Evolutionary conservation across 2,329 filamentous ascomycete genomes (phyloP), one percentile per base, ranked within the genome.

Genomic region (Penicillium sp.): DNA sequence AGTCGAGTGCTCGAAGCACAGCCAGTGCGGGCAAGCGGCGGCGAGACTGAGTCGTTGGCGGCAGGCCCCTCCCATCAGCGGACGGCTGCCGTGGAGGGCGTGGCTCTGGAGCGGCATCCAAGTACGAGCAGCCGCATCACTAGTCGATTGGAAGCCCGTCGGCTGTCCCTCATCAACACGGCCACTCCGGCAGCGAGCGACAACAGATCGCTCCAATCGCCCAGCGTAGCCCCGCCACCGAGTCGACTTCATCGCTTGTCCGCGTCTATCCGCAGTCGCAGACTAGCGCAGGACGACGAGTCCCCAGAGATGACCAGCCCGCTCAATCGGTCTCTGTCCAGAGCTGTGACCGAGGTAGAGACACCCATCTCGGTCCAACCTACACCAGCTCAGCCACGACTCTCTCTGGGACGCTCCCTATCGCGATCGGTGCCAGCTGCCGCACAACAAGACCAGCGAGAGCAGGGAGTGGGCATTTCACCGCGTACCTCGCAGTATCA

Each of bases 341-440:
- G 73, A 47, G 70, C 71, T 27, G 67, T 69, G 62, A 73, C 72
- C 1, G 73, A 75, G 28, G 58, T 68, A 35, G 59, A 61, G 24
- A 65, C 58, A 32, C 58, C 63, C 28, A 57, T 56, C n/a, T 51
- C 59, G 8, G 46, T 55, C 4, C 61, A 63, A 47, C 61, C 60
- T 9, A 58, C 60, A 5, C 57, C 65, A 6, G 60, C 65, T 2
- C 63, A 65, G 37, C 68, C 71, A 45, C 66, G 68, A 35, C 49
- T 61, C 27, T 62, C 63, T 12, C 62, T 63, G 40, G 60, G 59
- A 39, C 62, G 63, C 39, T 56, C 56, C 4, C 25, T 55, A 9
- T 57, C 61, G 43, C 61, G 59, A 27, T 58, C 61, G 24, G 51
- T 55, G 38, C 56, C 60, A 11, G 58, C 56, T 6, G 50, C 50